A percentile compares a stretch with the other conserved stretches of the same genome.
phyloP scores from a whole-genome alignment of 2,329 filamentous ascomycete genomes.

The Elsinoe arachidis region DNA sequence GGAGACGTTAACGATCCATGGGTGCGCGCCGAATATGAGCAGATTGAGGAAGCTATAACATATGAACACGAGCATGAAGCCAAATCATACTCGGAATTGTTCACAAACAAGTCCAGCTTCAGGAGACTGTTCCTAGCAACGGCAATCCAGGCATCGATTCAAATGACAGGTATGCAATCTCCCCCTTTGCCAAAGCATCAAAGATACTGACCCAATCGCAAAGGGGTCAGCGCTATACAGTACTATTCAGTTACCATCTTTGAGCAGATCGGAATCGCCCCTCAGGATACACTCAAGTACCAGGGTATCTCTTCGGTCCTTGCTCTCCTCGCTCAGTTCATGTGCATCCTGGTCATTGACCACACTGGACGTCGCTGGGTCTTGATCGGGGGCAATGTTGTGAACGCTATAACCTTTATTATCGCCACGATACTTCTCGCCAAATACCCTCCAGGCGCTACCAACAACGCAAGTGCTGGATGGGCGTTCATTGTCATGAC shows the following conservation, averaged over 20 bases:
- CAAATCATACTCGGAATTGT: conserved; percentile 62
- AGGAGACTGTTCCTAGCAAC: conserved; percentile 62
- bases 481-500: conserved; percentile 67
- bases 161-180: no score
- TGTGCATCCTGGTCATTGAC: conserved; percentile 63
- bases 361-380: conserved; percentile 62
- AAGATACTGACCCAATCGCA: no score
- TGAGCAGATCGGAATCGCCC: conserved; percentile 57
- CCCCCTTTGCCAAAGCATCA: no score
- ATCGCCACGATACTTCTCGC: conserved; percentile 52
- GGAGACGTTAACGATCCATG: conserved; percentile 58
- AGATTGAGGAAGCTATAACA: conserved; percentile 59
- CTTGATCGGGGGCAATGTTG: conserved; percentile 62
- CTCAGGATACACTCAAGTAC: conserved; percentile 60
- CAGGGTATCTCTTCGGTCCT: conserved; percentile 68
- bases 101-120: conserved; percentile 57
- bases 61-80: conserved; percentile 61
- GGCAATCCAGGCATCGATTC: conserved; percentile 60
- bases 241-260: conserved; percentile 34
- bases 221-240: conserved; percentile 58
- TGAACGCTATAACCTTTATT: conserved; percentile 64
- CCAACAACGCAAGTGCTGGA: conserved; percentile 51
- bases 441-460: conserved; percentile 51
- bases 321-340: conserved; percentile 58
- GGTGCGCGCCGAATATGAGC: conserved; percentile 63